These are phyloP conservation scores for Chloropicon primus DNA, from an alignment of 139 green algal genomes.

Conservation along the genomic window DNA sequence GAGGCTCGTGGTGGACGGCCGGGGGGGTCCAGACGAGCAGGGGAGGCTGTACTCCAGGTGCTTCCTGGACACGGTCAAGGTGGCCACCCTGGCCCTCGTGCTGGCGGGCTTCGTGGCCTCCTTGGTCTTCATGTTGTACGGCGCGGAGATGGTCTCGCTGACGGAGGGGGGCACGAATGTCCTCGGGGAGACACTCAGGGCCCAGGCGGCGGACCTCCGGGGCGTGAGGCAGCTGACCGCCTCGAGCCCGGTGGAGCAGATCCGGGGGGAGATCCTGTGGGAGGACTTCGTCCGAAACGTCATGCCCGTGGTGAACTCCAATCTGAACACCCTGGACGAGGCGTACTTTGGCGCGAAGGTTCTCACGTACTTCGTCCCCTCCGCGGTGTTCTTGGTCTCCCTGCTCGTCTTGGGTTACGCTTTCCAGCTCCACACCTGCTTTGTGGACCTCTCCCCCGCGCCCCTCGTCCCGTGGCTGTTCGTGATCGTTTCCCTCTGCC, in stretches of 20 bases:
- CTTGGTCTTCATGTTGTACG: background rate
- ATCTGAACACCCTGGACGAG: background rate
- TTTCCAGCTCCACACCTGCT: background rate
- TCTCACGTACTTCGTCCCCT: background rate
- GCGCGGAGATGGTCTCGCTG: background rate
- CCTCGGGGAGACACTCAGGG: background rate
- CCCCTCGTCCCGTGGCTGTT: background rate
- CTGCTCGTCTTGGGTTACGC: background rate
- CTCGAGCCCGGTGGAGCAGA: background rate
- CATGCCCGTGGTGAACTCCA: background rate
- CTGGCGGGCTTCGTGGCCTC: background rate
- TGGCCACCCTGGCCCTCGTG: background rate
- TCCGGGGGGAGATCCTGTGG: background rate
- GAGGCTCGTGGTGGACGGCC: too few relatives aligned
- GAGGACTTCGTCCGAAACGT: background rate
- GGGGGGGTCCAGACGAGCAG: background rate
- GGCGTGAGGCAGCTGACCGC: background rate
- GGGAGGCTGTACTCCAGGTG: background rate
- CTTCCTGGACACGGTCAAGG: background rate
- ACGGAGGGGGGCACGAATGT: background rate
- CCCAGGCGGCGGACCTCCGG: background rate
- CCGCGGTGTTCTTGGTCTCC: background rate
- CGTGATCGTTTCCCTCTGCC: background rate
- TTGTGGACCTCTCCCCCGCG: background rate
- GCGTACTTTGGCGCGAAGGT: background rate